Base-by-base conservation (phyloP, 257 asterid species). In the Euphrasia confusa region DNA sequence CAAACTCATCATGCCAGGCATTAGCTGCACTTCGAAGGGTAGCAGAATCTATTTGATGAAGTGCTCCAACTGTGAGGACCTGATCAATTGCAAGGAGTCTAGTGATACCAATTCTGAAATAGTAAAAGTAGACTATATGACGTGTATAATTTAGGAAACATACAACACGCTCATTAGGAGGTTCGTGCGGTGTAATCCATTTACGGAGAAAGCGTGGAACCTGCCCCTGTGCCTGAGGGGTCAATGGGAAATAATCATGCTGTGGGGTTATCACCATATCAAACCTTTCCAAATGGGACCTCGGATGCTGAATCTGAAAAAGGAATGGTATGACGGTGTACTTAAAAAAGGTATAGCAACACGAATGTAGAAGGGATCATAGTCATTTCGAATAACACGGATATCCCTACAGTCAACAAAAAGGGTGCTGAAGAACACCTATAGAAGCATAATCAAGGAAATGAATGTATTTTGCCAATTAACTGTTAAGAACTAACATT, bases 281-380 rank as follows among this genome's bases (percentile, higher is more conserved):
- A 65, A 93, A 93, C 75, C 97, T 83, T 54, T 89, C 89, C 80
- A 93, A 79, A 69, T 71, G 88, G 65, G 95, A 83, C 72, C 97
- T 78, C 48, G 99, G 99, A 75, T 93, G 99, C 80, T 93, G 99
- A 83, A 93, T 81, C 99, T 93, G 95, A 66, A 80, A 35, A 73
- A 56, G 61, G 59, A 49, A 62, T 69, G 49, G 54, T 33, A 64
- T 33, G n/a, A 73, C 30, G n/a, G 53, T 17, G 40, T 68, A 48
- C 66, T 32, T 44, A 10, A 44, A 44, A 42, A 62, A 50, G 14
- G n/a, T 4, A 54, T 21, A 27, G 55, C 1, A 57, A 54, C 24
- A 39, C 0, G 11, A 52, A 21, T 21, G 5, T 8, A 58, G 15
- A 77, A 45, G 53, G 30, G 58, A 40, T 49, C 49, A 49, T 57